Conservation (phyloP, 805 yeast genomes). For the Nakazawaea populi region DNA sequence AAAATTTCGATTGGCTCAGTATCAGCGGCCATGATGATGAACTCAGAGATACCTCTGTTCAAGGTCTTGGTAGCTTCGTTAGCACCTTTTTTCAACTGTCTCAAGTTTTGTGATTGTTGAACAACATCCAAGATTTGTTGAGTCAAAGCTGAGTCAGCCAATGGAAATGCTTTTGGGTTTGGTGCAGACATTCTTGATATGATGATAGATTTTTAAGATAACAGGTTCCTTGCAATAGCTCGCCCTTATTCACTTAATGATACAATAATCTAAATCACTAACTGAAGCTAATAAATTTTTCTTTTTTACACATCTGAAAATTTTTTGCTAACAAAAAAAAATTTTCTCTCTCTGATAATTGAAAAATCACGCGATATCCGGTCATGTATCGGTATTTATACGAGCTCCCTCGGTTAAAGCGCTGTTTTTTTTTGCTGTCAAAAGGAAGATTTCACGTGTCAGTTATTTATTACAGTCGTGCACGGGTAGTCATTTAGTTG, state of each 20-base stretch:
- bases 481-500: too few species aligned
- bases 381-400: not conserved
- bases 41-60: conserved; percentile 99
- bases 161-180: conserved; percentile 98
- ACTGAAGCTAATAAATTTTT: not conserved
- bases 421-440: not conserved
- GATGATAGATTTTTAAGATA: conserved; percentile 13
- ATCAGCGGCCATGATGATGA: conserved; percentile 99
- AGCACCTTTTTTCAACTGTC: conserved; percentile 99
- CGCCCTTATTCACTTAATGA: conserved; percentile 25
- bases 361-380: not conserved
- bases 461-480: too few species aligned
- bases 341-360: not conserved
- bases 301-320: not conserved
- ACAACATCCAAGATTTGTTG: conserved; percentile 97
- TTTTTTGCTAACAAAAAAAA: not conserved
- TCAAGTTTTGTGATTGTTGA: conserved; percentile 95
- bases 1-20: conserved; percentile 98
- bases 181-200: conserved; percentile 62
- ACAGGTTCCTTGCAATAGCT: conserved; percentile 52
- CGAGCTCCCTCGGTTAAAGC: not conserved
- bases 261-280: not conserved
- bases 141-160: conserved; percentile 91
- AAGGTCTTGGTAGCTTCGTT: conserved; percentile 98
- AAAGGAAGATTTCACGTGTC: not conserved